Conservation (phyloP, 768 basidiomycete species). For the Trametes sanguinea region DNA sequence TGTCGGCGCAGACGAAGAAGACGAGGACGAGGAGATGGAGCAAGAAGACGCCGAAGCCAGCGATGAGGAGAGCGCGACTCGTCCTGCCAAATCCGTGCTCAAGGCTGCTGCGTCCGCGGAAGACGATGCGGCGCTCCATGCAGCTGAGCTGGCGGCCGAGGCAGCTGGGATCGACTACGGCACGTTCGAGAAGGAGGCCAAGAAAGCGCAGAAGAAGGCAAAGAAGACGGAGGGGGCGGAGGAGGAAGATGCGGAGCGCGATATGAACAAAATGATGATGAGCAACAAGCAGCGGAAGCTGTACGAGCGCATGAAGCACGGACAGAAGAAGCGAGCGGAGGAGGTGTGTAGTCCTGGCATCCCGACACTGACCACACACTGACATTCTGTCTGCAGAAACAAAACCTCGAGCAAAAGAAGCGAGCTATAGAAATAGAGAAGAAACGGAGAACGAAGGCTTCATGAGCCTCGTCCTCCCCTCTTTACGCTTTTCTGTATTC, state of each 20-base stretch:
- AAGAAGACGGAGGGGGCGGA: constrained; percentile 36
- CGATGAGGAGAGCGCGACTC: constrained; percentile 32
- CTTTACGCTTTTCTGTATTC: not conserved
- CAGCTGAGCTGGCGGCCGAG: constrained; percentile 92
- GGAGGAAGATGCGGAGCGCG: constrained; percentile 52
- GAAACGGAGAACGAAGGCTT: constrained; percentile 25
- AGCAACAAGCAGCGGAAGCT: constrained; percentile 93
- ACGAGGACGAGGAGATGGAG: constrained; percentile 37
- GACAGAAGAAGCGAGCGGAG: constrained; percentile 69
- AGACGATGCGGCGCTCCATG: constrained; percentile 72
- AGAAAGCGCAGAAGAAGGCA: constrained; percentile 53
- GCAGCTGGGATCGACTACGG: constrained; percentile 80
- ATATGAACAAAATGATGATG: constrained; percentile 98
- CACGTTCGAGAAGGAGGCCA: constrained; percentile 75
- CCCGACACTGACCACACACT: not conserved
- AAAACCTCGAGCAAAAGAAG: constrained; percentile 33
- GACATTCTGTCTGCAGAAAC: constrained; percentile 21
- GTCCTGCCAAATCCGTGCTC: constrained; percentile 32
- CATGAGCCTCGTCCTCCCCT: not conserved
- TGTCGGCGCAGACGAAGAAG: constrained; percentile 38
- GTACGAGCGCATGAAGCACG: constrained; percentile 92
- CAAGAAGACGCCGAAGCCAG: constrained; percentile 32
- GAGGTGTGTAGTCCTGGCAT: constrained; percentile 60
- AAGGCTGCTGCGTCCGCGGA: constrained; percentile 40
- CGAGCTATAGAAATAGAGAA: constrained; percentile 31